A percentile compares a stretch with the other conserved stretches of the same genome.
phyloP scores from a whole-genome alignment of 805 yeast genomes.

The Zygoascus bituminiphila region DNA sequence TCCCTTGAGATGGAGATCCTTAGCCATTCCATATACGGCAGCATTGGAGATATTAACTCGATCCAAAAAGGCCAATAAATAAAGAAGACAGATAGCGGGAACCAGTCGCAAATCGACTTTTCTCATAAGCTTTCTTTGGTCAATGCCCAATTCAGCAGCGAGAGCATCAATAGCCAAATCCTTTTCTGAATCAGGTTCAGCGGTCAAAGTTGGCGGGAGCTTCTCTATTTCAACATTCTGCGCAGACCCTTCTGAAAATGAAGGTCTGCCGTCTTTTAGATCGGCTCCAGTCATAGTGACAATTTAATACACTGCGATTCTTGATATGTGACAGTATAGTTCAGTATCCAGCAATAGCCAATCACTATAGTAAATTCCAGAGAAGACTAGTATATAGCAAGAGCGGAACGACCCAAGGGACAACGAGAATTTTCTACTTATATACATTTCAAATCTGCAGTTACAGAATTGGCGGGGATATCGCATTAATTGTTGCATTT shows the following conservation, averaged over 20 bases:
- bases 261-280: too few relatives aligned
- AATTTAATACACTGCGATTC: too few relatives aligned
- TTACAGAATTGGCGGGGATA: too few relatives aligned
- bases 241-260: background rate
- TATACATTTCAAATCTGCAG: too few relatives aligned
- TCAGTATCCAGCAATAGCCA: too few relatives aligned
- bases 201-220: background rate
- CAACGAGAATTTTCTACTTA: too few relatives aligned
- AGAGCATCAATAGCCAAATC: slow-evolving; percentile 21
- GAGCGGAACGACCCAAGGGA: too few relatives aligned
- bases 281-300: too few relatives aligned
- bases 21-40: slow-evolving; percentile 57
- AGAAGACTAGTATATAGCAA: too few relatives aligned
- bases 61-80: slow-evolving; percentile 70
- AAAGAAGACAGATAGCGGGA: slow-evolving; percentile 68
- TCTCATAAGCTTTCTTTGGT: slow-evolving; percentile 49
- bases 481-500: too few relatives aligned
- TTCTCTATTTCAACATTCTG: background rate
- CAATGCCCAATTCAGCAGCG: slow-evolving; percentile 41
- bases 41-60: slow-evolving; percentile 81
- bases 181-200: slow-evolving; percentile 3
- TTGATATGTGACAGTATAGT: too few relatives aligned
- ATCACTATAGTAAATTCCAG: too few relatives aligned
- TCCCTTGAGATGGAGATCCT: slow-evolving; percentile 46
- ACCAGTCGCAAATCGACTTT: slow-evolving; percentile 63